These are phyloP conservation scores for Aspergillus pseudoglaucus DNA, from an alignment of 2,329 filamentous ascomycete species.

Conservation along the genomic window DNA sequence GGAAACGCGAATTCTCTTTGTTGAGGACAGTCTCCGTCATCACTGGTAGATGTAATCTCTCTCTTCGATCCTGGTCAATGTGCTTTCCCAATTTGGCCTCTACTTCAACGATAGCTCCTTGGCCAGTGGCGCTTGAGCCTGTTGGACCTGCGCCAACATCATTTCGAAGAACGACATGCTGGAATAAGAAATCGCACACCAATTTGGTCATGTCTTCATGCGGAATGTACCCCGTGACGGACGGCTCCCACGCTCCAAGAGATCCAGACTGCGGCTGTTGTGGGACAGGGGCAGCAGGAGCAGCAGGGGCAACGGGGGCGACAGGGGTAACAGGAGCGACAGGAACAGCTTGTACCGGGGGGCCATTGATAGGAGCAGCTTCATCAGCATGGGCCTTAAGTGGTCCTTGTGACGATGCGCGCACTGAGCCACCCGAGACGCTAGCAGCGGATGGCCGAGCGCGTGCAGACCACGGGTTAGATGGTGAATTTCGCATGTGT, in stretches of 20 bases:
- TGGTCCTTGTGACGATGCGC: slow-evolving; percentile 10
- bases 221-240: slow-evolving; percentile 64
- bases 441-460: slow-evolving; percentile 14
- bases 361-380: slow-evolving; percentile 23
- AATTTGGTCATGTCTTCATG: slow-evolving; percentile 67
- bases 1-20: slow-evolving; percentile 45
- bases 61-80: slow-evolving; percentile 64
- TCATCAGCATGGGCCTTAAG: slow-evolving; percentile 16
- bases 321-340: neutral
- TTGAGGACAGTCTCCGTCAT: slow-evolving; percentile 64
- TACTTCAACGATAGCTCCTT: slow-evolving; percentile 75
- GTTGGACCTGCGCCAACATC: slow-evolving; percentile 52
- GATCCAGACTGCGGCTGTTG: slow-evolving; percentile 19
- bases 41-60: slow-evolving; percentile 62
- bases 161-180: slow-evolving; percentile 61
- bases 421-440: slow-evolving; percentile 9
- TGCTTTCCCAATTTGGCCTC: slow-evolving; percentile 89
- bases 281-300: neutral
- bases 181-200: slow-evolving; percentile 76
- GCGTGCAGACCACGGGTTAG: slow-evolving; percentile 18
- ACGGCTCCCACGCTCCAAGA: slow-evolving; percentile 44
- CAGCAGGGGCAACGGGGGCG: neutral
- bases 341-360: slow-evolving; percentile 11
- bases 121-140: slow-evolving; percentile 51
- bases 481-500: slow-evolving; percentile 18